Evolutionary conservation across 805 yeast genomes (phyloP).

Genomic region (Maudiozyma pseudohumilis): DNA sequence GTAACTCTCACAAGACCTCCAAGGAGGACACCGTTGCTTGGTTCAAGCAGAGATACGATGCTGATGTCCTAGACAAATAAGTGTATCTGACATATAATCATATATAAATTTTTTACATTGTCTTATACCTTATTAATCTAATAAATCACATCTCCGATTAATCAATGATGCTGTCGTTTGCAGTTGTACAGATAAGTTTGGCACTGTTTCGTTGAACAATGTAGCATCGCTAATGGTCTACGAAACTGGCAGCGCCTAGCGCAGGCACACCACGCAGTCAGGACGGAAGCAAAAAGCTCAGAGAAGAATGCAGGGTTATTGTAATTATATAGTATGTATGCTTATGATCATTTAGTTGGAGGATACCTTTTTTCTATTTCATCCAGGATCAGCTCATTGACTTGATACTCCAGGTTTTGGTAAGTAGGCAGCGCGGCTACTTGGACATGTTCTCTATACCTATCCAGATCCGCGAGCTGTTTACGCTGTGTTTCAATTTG

Average conservation of each 20-base stretch:
- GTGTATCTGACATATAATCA: not conserved
- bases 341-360: too few relatives aligned
- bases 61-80: conserved; percentile 86
- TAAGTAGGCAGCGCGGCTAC: conserved; percentile 35
- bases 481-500: conserved; percentile 32
- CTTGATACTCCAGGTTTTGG: conserved; percentile 37
- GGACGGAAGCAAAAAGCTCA: too few relatives aligned
- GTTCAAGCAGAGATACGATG: conserved; percentile 99
- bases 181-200: too few relatives aligned
- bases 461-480: conserved; percentile 35
- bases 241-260: too few relatives aligned
- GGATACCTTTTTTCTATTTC: not conserved
- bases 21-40: conserved; percentile 93
- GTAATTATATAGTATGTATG: too few relatives aligned
- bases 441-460: conserved; percentile 36
- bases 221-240: too few relatives aligned
- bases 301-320: too few relatives aligned
- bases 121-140: not conserved
- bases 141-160: not conserved
- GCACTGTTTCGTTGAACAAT: too few relatives aligned
- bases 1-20: conserved; percentile 84
- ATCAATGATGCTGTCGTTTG: too few relatives aligned
- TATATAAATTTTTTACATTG: not conserved
- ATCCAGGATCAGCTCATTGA: conserved; percentile 40
- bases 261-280: too few relatives aligned